Evolutionary conservation across 495 filamentous ascomycete genomes (phyloP), one percentile per base, ranked within the genome.

Genomic region (Tuber melanosporum): DNA sequence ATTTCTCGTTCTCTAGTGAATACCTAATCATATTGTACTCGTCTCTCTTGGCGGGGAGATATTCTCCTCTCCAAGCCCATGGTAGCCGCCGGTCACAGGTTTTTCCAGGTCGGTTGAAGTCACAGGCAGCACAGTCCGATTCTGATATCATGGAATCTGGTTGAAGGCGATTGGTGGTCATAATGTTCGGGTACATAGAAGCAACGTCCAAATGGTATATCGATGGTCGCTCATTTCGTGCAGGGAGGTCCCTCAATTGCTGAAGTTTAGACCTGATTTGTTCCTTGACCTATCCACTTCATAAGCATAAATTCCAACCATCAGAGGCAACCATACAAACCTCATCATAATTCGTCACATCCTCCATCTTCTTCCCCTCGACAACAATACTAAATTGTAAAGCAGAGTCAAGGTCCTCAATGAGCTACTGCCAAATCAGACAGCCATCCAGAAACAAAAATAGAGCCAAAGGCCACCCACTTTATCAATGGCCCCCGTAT

Each of bases 161-260:
- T 75, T 99, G 95, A 45, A 99, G 85, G 81, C 95, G 93, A 82
- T 99, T 99, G 15, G 96, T 99, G 6, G 95, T 98, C 96, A 99
- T 99, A 85, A 99, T 99, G 83, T 99, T 99, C 26, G 95, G 95
- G 84, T 99, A 99, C 95, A 99, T 99, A 73, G 95, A 97, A 22
- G 95, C 95, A 71, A 99, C 95, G 81, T 99, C 95, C 83, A 99
- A 87, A 87, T 99, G 95, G 84, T 99, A 99, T 74, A 99, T 99
- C 47, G 93, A 91, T 2, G 95, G 95, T 42, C 90, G 87, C 83
- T 99, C 95, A 76, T 87, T 88, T 73, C 95, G 87, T 76, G 92
- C 92, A 0, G 95, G 94, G 0, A 91, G 93, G 52, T 89, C 86
- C 84, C 93, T 97, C 46, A 99, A 87, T 79, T 90, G 87, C 19